Percentiles rank a stretch among this genome's conserved stretches.
phyloP scores from a whole-genome alignment of 2,329 filamentous ascomycete species.

The Sordariomycetes sp. region DNA sequence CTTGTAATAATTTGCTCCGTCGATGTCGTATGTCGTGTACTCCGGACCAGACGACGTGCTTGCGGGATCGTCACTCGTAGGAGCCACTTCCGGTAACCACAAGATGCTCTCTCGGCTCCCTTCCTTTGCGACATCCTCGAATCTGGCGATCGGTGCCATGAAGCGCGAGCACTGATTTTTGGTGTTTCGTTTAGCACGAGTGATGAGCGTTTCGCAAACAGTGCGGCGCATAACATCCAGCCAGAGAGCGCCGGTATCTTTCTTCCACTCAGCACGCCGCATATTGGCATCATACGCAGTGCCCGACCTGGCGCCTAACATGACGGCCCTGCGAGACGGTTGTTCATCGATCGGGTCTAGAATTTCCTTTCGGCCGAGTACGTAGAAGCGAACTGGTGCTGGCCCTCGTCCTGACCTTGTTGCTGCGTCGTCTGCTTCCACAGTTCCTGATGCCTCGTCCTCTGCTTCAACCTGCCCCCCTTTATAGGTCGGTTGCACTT shows the following conservation, averaged over 20 bases:
- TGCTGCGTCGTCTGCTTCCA: not conserved
- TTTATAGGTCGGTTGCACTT: slow-evolving; percentile 8
- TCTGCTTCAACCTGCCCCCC: not conserved
- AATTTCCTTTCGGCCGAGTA: slow-evolving; percentile 17
- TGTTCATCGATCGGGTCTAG: slow-evolving; percentile 14
- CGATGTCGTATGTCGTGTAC: slow-evolving; percentile 36
- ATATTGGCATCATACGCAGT: slow-evolving; percentile 11
- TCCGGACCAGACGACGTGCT: slow-evolving; percentile 4
- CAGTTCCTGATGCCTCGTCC: slow-evolving; percentile 1
- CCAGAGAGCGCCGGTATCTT: slow-evolving; percentile 47
- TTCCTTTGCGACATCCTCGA: too few species aligned
- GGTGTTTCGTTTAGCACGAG: slow-evolving; percentile 23
- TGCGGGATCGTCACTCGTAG: not conserved
- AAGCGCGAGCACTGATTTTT: too few species aligned
- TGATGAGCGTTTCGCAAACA: slow-evolving; percentile 34
- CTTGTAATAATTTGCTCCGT: slow-evolving; percentile 18
- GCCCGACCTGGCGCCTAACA: slow-evolving; percentile 15
- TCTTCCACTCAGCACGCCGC: slow-evolving; percentile 20
- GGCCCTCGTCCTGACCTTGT: slow-evolving; percentile 4
- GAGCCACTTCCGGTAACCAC: slow-evolving; percentile 21
- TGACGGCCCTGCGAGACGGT: slow-evolving; percentile 4
- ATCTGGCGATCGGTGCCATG: too few species aligned
- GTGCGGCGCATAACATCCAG: slow-evolving; percentile 39
- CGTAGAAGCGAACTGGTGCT: slow-evolving; percentile 15
- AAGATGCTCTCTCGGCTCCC: slow-evolving; percentile 38